Conservation (phyloP, 2,329 filamentous ascomycete genomes). For the Cercospora sesami region DNA sequence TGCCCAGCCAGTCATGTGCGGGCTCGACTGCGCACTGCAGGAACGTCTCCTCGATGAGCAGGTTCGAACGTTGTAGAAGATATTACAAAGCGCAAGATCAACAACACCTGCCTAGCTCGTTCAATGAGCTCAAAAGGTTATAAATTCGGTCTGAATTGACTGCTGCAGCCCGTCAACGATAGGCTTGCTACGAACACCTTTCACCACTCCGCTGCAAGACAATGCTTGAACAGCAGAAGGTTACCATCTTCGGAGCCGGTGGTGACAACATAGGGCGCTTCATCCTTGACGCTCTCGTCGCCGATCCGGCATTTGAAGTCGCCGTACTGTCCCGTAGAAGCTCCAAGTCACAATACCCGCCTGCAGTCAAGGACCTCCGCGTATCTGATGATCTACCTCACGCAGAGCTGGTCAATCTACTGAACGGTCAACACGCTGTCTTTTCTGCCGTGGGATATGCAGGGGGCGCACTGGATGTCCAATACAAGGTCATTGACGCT, state of each 20-base stretch:
- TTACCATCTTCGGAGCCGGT: conserved; percentile 26
- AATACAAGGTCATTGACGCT: conserved; percentile 43
- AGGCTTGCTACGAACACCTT: not conserved
- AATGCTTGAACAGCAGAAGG: conserved; percentile 7
- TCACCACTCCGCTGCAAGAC: not conserved
- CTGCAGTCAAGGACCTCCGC: conserved; percentile 14
- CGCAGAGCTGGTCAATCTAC: conserved; percentile 29
- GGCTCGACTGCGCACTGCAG: not conserved
- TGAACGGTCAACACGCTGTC: conserved; percentile 43
- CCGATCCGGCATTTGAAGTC: conserved; percentile 17
- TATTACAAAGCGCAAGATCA: not conserved
- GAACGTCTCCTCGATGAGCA: not conserved
- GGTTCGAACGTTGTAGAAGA: not conserved
- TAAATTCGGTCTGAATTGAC: not conserved
- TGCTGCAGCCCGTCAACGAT: not conserved
- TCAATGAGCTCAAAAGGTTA: not conserved
- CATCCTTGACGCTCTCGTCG: conserved; percentile 23
- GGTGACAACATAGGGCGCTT: conserved; percentile 25
- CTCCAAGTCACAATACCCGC: conserved; percentile 22
- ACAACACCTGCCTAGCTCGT: not conserved
- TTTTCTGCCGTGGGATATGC: conserved; percentile 37
- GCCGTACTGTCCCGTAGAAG: conserved; percentile 21
- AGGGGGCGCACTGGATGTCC: conserved; percentile 28
- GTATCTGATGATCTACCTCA: conserved; percentile 25
- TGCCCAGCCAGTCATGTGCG: not conserved